Evolutionary conservation across 2,329 filamentous ascomycete genomes (phyloP), one percentile per base, ranked within the genome.

Genomic region (Colletotrichum sp.): DNA sequence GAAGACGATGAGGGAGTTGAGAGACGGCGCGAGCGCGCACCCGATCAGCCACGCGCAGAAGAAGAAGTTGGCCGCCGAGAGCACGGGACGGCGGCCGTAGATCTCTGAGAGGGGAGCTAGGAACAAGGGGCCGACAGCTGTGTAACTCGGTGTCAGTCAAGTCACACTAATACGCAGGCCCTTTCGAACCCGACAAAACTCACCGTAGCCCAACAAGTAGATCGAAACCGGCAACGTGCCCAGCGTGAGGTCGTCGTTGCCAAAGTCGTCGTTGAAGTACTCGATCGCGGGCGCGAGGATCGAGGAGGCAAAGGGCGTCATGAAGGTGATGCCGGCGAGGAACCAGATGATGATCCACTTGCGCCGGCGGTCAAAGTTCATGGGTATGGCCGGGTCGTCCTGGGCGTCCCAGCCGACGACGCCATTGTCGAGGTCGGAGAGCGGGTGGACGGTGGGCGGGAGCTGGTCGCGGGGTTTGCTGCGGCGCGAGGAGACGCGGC

Each of bases 11-110:
- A 93, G 86, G 51, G 87, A 82, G 21, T 80, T 80, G 63, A 93
- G 83, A 8, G 80, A 82, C 1, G 89, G 88, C 0, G 91, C 86
- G 6, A 93, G 83, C 2, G 91, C 93, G 72, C 91, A 93, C 0
- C 90, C 92, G 75, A 94, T 87, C 59, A 90, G 90, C 84, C 91
- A 93, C 3, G 89, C 79, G 70, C 90, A 87, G 80, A 93, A 94
- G 72, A 91, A 85, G 8, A 87, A 78, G 75, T 91, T 94, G 71
- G 90, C 89, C 4, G 78, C 80, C 27, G 88, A 86, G 74, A 93
- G 87, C 38, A 94, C 80, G 2, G 86, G 81, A 5, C 90, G 81
- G 5, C 92, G 87, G 2, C 93, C 92, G 78, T 92, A 93, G 70
- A 93, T 88, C 79, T 94, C 92, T 2, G 87, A 90, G 58, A 92